phyloP scores from a whole-genome alignment of 139 green algal genomes.

The Gonium pectorale region DNA sequence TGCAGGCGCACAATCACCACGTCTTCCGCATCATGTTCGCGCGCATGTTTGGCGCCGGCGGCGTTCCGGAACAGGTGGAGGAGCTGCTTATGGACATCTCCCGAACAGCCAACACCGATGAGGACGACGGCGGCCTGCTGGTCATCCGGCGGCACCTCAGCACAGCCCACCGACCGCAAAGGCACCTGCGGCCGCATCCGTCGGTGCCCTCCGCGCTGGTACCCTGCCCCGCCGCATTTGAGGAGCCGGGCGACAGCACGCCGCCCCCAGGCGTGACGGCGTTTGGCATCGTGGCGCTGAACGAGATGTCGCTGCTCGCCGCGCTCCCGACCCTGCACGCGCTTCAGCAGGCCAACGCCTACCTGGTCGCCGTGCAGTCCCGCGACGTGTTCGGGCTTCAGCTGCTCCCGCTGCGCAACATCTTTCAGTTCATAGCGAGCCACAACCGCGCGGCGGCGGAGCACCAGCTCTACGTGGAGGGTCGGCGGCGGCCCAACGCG shows the following conservation, averaged over 20 bases:
- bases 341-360: slow-evolving; percentile 27
- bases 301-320: neutral
- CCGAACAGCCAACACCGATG: slow-evolving; percentile 40
- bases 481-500: neutral
- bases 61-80: slow-evolving; percentile 30
- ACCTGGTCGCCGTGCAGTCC: slow-evolving; percentile 23
- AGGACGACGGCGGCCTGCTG: slow-evolving; percentile 39
- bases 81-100: slow-evolving; percentile 44
- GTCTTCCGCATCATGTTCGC: slow-evolving; percentile 31
- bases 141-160: neutral
- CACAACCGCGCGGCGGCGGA: neutral
- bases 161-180: too few species aligned
- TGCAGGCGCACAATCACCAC: slow-evolving; percentile 41
- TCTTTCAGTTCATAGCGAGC: neutral
- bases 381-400: slow-evolving; percentile 47
- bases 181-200: neutral
- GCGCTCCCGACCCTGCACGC: slow-evolving; percentile 18
- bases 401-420: slow-evolving; percentile 27
- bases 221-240: slow-evolving; percentile 16
- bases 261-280: slow-evolving; percentile 14
- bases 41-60: slow-evolving; percentile 15
- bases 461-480: slow-evolving; percentile 1
- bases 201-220: neutral
- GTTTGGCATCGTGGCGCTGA: slow-evolving; percentile 4
- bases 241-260: neutral